Conservation (phyloP, 1,284 basidiomycete genomes). For the Agaricales sp. region DNA sequence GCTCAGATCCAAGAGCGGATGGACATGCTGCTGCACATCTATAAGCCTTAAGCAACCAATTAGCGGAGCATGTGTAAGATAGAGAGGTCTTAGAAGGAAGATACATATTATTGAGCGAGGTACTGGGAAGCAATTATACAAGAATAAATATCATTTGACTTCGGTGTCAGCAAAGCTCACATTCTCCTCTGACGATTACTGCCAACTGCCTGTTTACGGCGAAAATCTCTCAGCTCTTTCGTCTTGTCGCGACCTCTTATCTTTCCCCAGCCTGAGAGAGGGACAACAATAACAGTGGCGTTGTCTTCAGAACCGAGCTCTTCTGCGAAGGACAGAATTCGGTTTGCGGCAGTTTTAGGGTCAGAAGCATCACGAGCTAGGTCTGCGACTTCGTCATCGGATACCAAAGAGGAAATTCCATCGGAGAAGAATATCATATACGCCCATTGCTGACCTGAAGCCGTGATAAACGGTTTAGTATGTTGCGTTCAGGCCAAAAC, state of each 20-base stretch:
- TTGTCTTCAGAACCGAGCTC: constrained; percentile 90
- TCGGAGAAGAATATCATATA: constrained; percentile 81
- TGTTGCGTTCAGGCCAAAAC: constrained; percentile 4
- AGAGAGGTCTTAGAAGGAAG: too few relatives aligned
- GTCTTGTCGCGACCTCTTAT: constrained; percentile 75
- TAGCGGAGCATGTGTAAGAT: too few relatives aligned
- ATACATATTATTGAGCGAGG: too few relatives aligned
- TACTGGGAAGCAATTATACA: too few relatives aligned
- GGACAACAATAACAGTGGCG: constrained; percentile 86
- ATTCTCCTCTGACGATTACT: constrained; percentile 64
- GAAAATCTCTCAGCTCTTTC: constrained; percentile 71
- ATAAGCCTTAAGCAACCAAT: too few relatives aligned
- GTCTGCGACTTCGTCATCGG: constrained; percentile 93
- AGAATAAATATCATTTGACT: too few relatives aligned
- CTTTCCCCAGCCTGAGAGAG: constrained; percentile 86
- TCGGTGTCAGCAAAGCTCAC: too few relatives aligned
- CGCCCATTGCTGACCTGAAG: constrained; percentile 62
- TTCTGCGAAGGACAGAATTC: constrained; percentile 83
- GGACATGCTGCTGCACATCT: constrained; percentile 87
- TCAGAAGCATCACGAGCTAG: constrained; percentile 66
- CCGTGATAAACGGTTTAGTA: constrained; percentile 2
- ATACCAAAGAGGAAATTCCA: constrained; percentile 83
- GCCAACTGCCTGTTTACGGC: constrained; percentile 62
- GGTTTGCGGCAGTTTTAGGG: constrained; percentile 74
- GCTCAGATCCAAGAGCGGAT: constrained; percentile 76